phyloP scores from a whole-genome alignment of 208 protist species.

The Naegleria fowleri region DNA sequence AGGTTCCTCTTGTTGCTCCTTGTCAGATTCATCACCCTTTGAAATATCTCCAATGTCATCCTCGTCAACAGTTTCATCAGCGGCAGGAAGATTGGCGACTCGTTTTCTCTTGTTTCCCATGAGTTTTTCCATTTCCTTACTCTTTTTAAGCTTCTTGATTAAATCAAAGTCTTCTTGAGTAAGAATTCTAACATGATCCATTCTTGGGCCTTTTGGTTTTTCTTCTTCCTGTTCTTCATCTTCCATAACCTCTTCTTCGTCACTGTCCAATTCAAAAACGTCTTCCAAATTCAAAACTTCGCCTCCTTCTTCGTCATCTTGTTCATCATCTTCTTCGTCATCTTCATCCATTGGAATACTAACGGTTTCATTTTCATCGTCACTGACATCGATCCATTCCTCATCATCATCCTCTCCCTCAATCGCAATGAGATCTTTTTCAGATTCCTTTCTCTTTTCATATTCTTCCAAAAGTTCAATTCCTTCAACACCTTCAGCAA shows the following conservation, averaged over 20 bases:
- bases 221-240: background rate
- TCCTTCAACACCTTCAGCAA: background rate
- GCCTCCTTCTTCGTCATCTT: background rate
- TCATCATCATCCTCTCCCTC: background rate
- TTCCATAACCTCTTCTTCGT: constrained; percentile 3
- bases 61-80: background rate
- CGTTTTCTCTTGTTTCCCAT: background rate
- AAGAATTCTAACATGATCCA: background rate
- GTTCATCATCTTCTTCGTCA: background rate
- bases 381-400: background rate
- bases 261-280: background rate
- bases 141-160: background rate
- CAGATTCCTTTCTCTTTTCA: background rate
- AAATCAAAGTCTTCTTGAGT: constrained; percentile 4
- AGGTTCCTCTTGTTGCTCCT: background rate
- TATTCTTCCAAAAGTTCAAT: constrained; percentile 11
- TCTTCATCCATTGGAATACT: background rate
- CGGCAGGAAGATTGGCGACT: background rate
- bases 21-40: background rate
- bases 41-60: background rate
- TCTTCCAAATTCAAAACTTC: background rate
- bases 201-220: background rate
- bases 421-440: background rate
- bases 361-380: background rate
- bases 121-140: background rate